These are phyloP conservation scores for Candida pseudoviswanathii DNA, from an alignment of 1,139 yeast genomes.

Conservation along the genomic window DNA sequence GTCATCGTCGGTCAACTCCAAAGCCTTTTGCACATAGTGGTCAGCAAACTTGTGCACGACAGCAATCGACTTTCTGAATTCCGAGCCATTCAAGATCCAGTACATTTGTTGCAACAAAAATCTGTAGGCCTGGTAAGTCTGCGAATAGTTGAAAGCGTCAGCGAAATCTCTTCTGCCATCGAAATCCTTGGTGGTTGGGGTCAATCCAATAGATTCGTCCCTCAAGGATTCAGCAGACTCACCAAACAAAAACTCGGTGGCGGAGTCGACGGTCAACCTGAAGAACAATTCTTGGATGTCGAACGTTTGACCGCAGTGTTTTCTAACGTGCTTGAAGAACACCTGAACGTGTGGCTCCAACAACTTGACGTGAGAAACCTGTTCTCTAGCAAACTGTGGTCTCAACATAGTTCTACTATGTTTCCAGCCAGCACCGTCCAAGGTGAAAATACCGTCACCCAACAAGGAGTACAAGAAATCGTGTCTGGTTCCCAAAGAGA, in stretches of 20 bases:
- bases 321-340: slow-evolving; percentile 32
- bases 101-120: slow-evolving; percentile 30
- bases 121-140: slow-evolving; percentile 27
- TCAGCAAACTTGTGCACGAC: slow-evolving; percentile 39
- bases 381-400: slow-evolving; percentile 57
- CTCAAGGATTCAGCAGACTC: slow-evolving; percentile 46
- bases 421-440: slow-evolving; percentile 60
- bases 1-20: slow-evolving; percentile 31
- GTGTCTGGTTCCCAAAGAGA: slow-evolving; percentile 51
- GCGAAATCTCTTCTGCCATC: slow-evolving; percentile 19
- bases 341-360: slow-evolving; percentile 49
- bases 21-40: slow-evolving; percentile 33
- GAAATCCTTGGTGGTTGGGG: slow-evolving; percentile 9
- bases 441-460: slow-evolving; percentile 62
- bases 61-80: slow-evolving; percentile 29
- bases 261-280: slow-evolving; percentile 55
- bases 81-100: slow-evolving; percentile 29
- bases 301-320: slow-evolving; percentile 24
- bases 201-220: slow-evolving; percentile 30
- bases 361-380: slow-evolving; percentile 45
- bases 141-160: slow-evolving; percentile 35
- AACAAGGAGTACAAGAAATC: slow-evolving; percentile 43
- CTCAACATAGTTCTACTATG: slow-evolving; percentile 56
- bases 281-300: slow-evolving; percentile 43
- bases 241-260: slow-evolving; percentile 63